Base-by-base conservation (phyloP, 495 filamentous ascomycete genomes). In the Parachaetomium inaequale region DNA sequence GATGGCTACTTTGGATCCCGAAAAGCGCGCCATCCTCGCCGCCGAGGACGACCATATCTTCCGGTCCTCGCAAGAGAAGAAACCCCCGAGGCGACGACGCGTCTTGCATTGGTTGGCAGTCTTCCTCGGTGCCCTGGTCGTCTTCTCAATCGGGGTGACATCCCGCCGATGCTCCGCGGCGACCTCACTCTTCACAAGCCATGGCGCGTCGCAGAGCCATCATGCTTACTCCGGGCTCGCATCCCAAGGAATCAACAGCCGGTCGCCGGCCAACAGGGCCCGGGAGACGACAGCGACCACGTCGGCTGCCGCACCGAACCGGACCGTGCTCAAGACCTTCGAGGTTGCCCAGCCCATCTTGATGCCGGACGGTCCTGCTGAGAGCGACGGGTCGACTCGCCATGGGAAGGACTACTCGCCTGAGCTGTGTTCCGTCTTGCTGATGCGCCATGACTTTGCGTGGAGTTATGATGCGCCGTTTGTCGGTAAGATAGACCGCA, bases 391-490 rank as follows among this genome's bases (percentile, higher is more conserved):
- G 7, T 63, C 63, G 3, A 67, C 72, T 25, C 65, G 57, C 28
- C 17, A 61, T 12, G 49, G 43, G 23, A 45, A 59, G 19, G 51
- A 65, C 56, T 62, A 63, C 29, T 70, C 64, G 46, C 55, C 68
- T 34, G 62, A 66, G 38, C 67, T 67, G 62, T 90, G 88, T 66
- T 74, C 78, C 26, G 62, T 83, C 4, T 51, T 84, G 32, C 72
- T 96, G 42, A 91, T 95, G 83, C 72, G 84, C 7, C 82, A 92
- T 74, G 78, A 79, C 3, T 96, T 95, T 75, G 90, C 79, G 2
- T 86, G 74, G 62, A 93, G 88, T 65, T 96, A 96, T 67, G 87
- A 86, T 14, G 69, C 81, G 14, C 92, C 92, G 0, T 96, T 89
- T 63, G 81, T 93, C 66, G 90, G 91, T 85, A 75, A 73, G 82